Evolutionary conservation across 2,329 filamentous ascomycete species (phyloP).

Genomic region (Verticillium nonalfalfae): DNA sequence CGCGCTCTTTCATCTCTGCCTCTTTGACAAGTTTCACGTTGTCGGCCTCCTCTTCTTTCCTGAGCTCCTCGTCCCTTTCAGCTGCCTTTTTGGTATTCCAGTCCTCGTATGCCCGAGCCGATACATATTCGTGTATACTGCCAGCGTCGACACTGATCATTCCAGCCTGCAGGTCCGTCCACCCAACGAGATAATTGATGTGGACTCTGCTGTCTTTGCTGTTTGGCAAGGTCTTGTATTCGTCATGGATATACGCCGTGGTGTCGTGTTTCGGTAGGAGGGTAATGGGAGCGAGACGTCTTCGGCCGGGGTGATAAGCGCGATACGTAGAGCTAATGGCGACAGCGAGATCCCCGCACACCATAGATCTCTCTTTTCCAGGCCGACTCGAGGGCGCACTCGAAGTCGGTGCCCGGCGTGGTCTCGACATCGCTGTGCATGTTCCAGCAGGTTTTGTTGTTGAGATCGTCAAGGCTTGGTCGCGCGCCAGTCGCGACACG

Average conservation of each 20-base stretch:
- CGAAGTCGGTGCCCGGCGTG: neutral
- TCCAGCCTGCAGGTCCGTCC: slow-evolving; percentile 44
- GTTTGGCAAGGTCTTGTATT: slow-evolving; percentile 36
- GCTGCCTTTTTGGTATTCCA: slow-evolving; percentile 44
- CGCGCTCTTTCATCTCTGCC: slow-evolving; percentile 1
- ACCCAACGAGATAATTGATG: slow-evolving; percentile 49
- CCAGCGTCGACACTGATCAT: slow-evolving; percentile 38
- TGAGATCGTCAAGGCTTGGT: neutral
- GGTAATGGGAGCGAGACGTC: slow-evolving; percentile 25
- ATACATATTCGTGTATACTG: slow-evolving; percentile 52
- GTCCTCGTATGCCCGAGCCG: slow-evolving; percentile 46
- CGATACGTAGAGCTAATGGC: slow-evolving; percentile 8
- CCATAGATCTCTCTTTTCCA: neutral
- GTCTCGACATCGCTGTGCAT: neutral
- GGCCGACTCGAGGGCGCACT: neutral
- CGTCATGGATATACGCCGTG: slow-evolving; percentile 51
- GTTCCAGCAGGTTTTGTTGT: neutral
- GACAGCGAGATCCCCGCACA: slow-evolving; percentile 5
- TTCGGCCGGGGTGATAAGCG: neutral
- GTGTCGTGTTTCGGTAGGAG: slow-evolving; percentile 42
- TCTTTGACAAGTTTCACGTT: slow-evolving; percentile 5
- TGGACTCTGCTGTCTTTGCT: slow-evolving; percentile 30
- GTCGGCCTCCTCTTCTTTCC: slow-evolving; percentile 17
- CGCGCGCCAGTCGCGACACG: neutral
- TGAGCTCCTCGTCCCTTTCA: slow-evolving; percentile 32